Conservation (phyloP, 495 filamentous ascomycete genomes). For the Lasiosphaeria hispida region DNA sequence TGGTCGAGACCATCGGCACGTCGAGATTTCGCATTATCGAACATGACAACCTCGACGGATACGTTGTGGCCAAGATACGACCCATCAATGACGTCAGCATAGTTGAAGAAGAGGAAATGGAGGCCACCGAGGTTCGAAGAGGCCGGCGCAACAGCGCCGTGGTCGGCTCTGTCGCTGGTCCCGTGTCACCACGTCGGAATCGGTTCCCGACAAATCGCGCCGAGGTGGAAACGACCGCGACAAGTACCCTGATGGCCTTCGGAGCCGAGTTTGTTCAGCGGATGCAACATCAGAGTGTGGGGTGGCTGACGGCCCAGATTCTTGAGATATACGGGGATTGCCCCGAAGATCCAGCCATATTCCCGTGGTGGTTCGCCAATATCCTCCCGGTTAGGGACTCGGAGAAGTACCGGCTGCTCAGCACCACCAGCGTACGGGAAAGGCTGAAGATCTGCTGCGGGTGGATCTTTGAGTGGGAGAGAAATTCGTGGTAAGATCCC, state of each 20-base stretch:
- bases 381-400: constrained; percentile 72
- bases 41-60: constrained; percentile 68
- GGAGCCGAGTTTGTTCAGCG: constrained; percentile 63
- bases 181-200: background rate
- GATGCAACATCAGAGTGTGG: constrained; percentile 62
- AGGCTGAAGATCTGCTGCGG: constrained; percentile 72
- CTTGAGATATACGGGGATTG: constrained; percentile 72
- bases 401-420: constrained; percentile 74
- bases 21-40: constrained; percentile 70
- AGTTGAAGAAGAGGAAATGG: constrained; percentile 72
- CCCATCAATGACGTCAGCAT: constrained; percentile 76
- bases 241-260: constrained; percentile 62
- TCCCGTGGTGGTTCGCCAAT: constrained; percentile 90
- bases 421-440: constrained; percentile 71
- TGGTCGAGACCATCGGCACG: constrained; percentile 71
- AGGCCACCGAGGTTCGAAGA: constrained; percentile 57
- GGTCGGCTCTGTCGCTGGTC: background rate
- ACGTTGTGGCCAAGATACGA: constrained; percentile 70
- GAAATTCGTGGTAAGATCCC: constrained; percentile 58
- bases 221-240: constrained; percentile 62
- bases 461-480: constrained; percentile 74
- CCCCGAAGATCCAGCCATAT: constrained; percentile 69
- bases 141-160: background rate
- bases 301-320: constrained; percentile 70
- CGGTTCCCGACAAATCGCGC: constrained; percentile 21